These are phyloP conservation scores for Candida pseudoglaebosa DNA, from an alignment of 805 yeast species.

Conservation along the genomic window DNA sequence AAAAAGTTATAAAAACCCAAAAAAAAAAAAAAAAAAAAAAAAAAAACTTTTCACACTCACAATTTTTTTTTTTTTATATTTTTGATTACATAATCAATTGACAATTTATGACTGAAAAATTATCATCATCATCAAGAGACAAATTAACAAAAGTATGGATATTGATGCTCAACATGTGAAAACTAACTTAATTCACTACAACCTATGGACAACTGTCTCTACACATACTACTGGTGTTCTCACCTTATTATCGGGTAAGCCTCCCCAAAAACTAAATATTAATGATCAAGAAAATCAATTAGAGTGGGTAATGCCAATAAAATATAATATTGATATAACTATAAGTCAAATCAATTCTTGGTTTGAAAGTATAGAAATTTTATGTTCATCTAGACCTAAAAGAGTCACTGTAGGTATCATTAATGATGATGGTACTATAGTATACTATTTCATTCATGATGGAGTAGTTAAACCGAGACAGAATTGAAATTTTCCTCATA, in stretches of 20 bases:
- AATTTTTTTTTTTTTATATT: neutral
- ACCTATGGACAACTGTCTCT: constrained; percentile 40
- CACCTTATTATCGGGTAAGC: constrained; percentile 25
- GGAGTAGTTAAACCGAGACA: constrained; percentile 64
- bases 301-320: constrained; percentile 44
- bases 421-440: constrained; percentile 65
- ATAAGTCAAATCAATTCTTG: constrained; percentile 36
- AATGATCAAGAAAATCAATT: constrained; percentile 12
- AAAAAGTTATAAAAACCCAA: neutral
- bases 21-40: neutral
- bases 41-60: neutral
- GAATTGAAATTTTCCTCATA: constrained; percentile 27
- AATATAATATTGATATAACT: constrained; percentile 21
- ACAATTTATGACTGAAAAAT: neutral
- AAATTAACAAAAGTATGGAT: neutral
- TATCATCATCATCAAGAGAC: neutral
- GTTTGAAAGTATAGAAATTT: constrained; percentile 27
- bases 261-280: constrained; percentile 26
- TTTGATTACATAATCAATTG: constrained; percentile 1
- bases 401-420: constrained; percentile 53
- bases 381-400: constrained; percentile 27
- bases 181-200: constrained; percentile 41
- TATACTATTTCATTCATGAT: constrained; percentile 64
- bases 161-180: constrained; percentile 27
- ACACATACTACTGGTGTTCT: constrained; percentile 8